A percentile compares a stretch with the other conserved stretches of the same genome.
Conservation (phyloP, 345 rosid genomes). For the Linum tenue region DNA sequence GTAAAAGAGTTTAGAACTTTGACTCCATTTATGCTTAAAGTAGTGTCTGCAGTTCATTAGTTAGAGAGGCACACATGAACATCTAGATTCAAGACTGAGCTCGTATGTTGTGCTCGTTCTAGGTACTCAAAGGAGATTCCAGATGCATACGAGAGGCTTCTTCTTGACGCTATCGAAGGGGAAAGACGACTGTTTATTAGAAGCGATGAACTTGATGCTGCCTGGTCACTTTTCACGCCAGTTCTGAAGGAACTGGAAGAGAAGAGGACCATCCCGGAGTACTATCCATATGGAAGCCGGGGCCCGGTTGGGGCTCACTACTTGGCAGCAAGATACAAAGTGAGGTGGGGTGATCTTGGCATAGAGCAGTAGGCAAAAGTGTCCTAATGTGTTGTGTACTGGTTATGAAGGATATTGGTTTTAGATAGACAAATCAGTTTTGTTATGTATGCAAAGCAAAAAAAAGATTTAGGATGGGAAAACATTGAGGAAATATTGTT, state of each 20-base stretch:
- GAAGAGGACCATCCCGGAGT: slow-evolving; percentile 69
- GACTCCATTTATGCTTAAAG: neutral
- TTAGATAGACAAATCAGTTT: no score
- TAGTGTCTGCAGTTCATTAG: neutral
- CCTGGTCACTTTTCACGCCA: slow-evolving; percentile 83
- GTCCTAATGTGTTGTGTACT: no score
- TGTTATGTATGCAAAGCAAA: no score
- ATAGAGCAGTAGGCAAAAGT: slow-evolving; percentile 31
- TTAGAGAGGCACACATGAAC: no score
- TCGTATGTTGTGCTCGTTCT: neutral
- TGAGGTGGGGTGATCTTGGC: slow-evolving; percentile 82
- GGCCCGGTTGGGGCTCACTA: slow-evolving; percentile 31
- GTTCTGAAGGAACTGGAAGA: slow-evolving; percentile 74
- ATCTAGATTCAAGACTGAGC: neutral
- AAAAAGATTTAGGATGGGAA: no score
- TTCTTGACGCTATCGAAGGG: slow-evolving; percentile 91
- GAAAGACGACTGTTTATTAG: slow-evolving; percentile 93
- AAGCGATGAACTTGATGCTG: slow-evolving; percentile 94
- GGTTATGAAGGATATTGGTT: no score
- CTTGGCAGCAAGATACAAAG: slow-evolving; percentile 85
- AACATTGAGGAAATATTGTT: no score
- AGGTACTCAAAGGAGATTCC: slow-evolving; percentile 92
- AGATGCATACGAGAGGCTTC: slow-evolving; percentile 22
- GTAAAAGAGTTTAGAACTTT: slow-evolving; percentile 22
- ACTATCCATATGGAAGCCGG: slow-evolving; percentile 91